Base-by-base conservation (phyloP, 2,329 filamentous ascomycete genomes). In the Hymenoscyphus salicellus region DNA sequence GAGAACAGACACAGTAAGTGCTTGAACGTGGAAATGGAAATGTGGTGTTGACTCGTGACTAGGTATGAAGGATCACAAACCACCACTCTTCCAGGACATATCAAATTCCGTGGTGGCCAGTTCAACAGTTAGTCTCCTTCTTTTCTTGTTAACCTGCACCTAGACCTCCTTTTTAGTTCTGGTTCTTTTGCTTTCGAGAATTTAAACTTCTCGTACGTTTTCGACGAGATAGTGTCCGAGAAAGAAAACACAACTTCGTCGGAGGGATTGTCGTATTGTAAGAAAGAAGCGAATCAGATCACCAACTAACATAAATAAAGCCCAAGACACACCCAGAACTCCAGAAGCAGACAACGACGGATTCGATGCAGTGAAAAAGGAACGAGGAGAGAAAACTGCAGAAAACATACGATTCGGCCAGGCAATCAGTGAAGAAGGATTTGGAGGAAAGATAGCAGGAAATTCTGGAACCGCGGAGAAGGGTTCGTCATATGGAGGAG, bases 11-110 rank as follows among this genome's bases (percentile, higher is more conserved):
- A 4, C 86, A 86, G 81, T 86, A 79, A 62, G 77, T 69, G 10
- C 11, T 23, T 8, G 14, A 5, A 11, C 1, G 7, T 49, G 8
- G 43, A 11, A 11, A 11, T 20, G n/a, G 17, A 23, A 2, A 11
- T 11, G 10, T n/a, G 10, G 46, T 52, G 46, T 52, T 52, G 46
- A 52, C 20, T 3, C n/a, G 26, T 2, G 10, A 1, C 55, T 62
- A 85, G 83, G 76, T 88, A 89, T 75, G 86, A 88, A 77, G 83
- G 80, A 59, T 80, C 82, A 60, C 75, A 82, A 59, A 80, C 78
- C n/a, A 79, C 82, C 62, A 80, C 78, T 2, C 69, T 80, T 17
- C 79, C 82, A 26, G 46, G 46, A 0, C 81, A 82, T 60, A 75
- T 77, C 17, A 88, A 86, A 69, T 79, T 83, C 64, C 78, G 79